Evolutionary conservation across 208 protist genomes (phyloP), one percentile per base, ranked within the genome.

Genomic region (Trypanosomatidae sp.): DNA sequence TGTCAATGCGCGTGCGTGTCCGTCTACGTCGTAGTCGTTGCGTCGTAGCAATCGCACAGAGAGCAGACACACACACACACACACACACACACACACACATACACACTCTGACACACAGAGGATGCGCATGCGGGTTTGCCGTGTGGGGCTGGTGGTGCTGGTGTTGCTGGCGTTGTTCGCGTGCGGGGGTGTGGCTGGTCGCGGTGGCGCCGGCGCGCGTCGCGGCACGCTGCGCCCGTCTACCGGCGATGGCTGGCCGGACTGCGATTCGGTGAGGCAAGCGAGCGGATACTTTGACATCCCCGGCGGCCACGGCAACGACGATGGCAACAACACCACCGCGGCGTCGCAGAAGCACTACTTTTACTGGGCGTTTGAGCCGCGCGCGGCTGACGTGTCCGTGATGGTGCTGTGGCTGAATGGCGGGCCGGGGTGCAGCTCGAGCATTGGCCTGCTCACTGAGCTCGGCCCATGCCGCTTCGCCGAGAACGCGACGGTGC

Each of bases 301-400:
- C 53, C 67, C 75, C 47, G 69, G 66, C 24, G 16, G 22, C 24
- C 20, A 20, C 0, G 50, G 46, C 28, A 43, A 28, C 13, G 6
- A 20, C 4, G 42, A 20, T 7, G 26, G 26, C 26, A 10, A 30
- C 26, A 44, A 6, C 46, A 43, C 18, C 4, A n/a, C n/a, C n/a
- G n/a, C n/a, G n/a, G n/a, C n/a, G n/a, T n/a, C 30, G 30, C 16
- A 42, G 27, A 77, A 84, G 47, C 63, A 83, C 50, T 82, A 81
- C 66, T 96, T 96, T 55, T 96, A 90, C 67, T 96, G 89, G 89
- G 48, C 66, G 32, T 93, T 95, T 55, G 67, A 66, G 13, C 61
- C 69, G 5, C 65, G 76, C 28, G 43, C 47, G 42, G 38, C 39
- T n/a, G 65, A 71, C 33, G 66, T 23, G 15, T 8, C 20, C 13